Percentiles rank a stretch among this genome's conserved stretches.
Evolutionary conservation across 2,329 filamentous ascomycete species (phyloP).

Genomic region (Fusarium nematophilum): DNA sequence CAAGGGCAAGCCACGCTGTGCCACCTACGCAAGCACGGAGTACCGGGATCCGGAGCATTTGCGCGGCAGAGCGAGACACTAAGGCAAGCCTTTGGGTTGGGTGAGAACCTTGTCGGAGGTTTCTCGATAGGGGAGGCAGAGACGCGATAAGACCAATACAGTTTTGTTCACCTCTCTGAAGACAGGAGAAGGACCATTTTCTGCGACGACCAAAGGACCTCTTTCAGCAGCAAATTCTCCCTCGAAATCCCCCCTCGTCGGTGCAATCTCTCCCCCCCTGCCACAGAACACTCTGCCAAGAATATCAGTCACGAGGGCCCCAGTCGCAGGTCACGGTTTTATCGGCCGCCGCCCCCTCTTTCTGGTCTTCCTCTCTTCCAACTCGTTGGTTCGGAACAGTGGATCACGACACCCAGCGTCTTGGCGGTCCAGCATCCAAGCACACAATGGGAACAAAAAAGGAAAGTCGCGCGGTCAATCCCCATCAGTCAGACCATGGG

Average conservation of each 20-base stretch:
- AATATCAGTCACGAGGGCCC: constrained; percentile 1
- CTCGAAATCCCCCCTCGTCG: background rate
- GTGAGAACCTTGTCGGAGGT: background rate
- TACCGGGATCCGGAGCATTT: background rate
- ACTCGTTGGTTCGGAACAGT: background rate
- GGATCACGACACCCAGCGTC: constrained; percentile 11
- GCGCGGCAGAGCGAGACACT: background rate
- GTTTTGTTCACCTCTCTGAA: no score
- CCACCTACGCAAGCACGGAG: background rate
- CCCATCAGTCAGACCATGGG: background rate
- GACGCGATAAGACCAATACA: no score
- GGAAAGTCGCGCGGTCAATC: constrained; percentile 24
- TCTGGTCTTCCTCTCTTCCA: background rate
- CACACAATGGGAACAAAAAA: constrained; percentile 2
- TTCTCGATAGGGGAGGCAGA: no score
- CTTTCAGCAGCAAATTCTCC: background rate
- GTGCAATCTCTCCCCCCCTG: background rate
- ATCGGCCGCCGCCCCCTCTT: background rate
- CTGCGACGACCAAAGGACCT: no score
- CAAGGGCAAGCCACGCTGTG: background rate
- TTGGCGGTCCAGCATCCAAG: constrained; percentile 21
- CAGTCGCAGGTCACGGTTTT: background rate
- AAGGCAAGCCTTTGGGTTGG: background rate
- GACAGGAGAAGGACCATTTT: no score
- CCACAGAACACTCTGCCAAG: background rate